Conservation (phyloP, 305 asterid species). For the Fraxinus velutina region DNA sequence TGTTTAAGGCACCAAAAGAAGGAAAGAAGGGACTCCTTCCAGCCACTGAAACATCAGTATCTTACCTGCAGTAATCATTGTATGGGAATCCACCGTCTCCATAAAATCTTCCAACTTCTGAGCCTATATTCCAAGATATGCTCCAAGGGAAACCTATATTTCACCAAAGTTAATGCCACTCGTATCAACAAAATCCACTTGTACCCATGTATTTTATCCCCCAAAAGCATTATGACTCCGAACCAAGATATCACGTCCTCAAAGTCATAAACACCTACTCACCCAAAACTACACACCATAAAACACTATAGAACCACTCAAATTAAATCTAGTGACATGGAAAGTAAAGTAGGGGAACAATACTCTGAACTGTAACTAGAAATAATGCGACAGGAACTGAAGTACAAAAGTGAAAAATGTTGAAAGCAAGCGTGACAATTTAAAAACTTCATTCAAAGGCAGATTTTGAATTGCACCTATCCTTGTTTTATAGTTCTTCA, state of each 20-base stretch:
- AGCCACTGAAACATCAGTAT: conserved; percentile 20
- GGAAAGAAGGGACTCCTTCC: neutral
- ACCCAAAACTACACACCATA: neutral
- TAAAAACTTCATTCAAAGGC: too few relatives aligned
- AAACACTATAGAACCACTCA: neutral
- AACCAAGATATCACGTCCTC: neutral
- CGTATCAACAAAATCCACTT: neutral
- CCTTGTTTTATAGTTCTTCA: too few relatives aligned
- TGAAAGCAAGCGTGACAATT: neutral
- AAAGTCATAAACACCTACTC: neutral
- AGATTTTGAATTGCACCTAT: too few relatives aligned
- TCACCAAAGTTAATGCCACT: conserved; percentile 28
- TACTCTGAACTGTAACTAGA: neutral
- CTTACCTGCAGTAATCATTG: conserved; percentile 30
- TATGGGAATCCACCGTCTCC: conserved; percentile 24
- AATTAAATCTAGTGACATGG: neutral
- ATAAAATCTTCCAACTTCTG: conserved; percentile 28
- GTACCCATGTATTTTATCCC: neutral
- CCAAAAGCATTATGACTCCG: neutral
- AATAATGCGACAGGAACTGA: neutral
- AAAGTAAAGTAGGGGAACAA: neutral
- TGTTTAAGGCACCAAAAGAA: neutral
- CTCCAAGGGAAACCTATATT: conserved; percentile 35
- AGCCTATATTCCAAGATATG: conserved; percentile 33
- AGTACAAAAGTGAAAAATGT: neutral